Conservation (phyloP, 2,329 filamentous ascomycete genomes). For the Beauveria bassiana region DNA sequence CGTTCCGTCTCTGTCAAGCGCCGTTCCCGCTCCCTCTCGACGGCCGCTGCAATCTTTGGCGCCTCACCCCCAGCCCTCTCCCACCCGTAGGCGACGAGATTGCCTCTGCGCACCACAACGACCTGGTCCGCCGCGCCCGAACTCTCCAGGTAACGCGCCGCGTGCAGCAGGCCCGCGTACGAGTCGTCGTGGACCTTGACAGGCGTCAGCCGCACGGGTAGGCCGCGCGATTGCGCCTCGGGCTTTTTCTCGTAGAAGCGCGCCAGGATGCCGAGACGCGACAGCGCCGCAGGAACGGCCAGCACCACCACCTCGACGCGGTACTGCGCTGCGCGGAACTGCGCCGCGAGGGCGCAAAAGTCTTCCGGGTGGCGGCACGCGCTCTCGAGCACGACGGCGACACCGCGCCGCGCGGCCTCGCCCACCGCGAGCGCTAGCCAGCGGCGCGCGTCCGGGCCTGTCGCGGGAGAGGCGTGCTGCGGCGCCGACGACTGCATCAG, state of each 20-base stretch:
- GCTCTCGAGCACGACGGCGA: constrained; percentile 36
- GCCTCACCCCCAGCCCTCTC: constrained; percentile 13
- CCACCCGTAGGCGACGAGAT: constrained; percentile 25
- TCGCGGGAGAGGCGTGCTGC: constrained; percentile 30
- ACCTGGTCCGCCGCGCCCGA: constrained; percentile 25
- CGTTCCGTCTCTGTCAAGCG: constrained; percentile 21
- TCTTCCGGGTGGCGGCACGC: constrained; percentile 37
- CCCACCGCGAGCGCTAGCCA: constrained; percentile 36
- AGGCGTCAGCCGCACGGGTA: constrained; percentile 36
- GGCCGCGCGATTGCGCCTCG: constrained; percentile 25
- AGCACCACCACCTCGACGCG: constrained; percentile 32
- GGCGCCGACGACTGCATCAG: constrained; percentile 23
- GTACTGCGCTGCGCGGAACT: constrained; percentile 29
- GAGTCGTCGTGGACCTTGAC: constrained; percentile 38
- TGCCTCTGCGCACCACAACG: constrained; percentile 31
- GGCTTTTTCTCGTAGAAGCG: constrained; percentile 29
- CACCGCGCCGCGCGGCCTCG: constrained; percentile 22
- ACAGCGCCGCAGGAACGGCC: constrained; percentile 34
- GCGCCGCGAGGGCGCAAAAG: constrained; percentile 27
- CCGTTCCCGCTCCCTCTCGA: constrained; percentile 21
- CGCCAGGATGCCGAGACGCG: constrained; percentile 33
- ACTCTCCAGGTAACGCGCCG: constrained; percentile 30
- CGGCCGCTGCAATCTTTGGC: constrained; percentile 13
- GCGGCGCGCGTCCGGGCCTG: constrained; percentile 32
- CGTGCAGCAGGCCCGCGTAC: constrained; percentile 30